A percentile compares a stretch with the other conserved stretches of the same genome.
Evolutionary conservation across 1,139 yeast genomes (phyloP).

Genomic region (Sugiyamaella paludigena): DNA sequence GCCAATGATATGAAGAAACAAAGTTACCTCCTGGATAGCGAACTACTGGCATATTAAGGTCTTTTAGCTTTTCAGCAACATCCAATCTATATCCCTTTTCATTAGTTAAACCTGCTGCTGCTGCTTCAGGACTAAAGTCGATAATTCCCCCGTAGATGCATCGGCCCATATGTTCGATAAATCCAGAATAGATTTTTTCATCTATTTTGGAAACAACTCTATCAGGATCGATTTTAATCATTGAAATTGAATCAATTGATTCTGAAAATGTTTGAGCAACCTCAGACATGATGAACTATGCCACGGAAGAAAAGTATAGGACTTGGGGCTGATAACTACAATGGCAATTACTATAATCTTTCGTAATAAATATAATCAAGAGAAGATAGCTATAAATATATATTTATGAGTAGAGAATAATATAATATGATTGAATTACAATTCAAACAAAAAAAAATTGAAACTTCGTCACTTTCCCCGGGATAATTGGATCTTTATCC

Average conservation of each 20-base stretch:
- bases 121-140: slow-evolving; percentile 31
- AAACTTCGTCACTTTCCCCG: too few species aligned
- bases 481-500: too few species aligned
- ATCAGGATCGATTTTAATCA: slow-evolving; percentile 27
- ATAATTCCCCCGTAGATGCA: slow-evolving; percentile 41
- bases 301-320: too few species aligned
- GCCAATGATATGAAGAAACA: slow-evolving; percentile 39
- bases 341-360: too few species aligned
- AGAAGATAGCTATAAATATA: too few species aligned
- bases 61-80: slow-evolving; percentile 36
- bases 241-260: not conserved
- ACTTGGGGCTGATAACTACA: too few species aligned
- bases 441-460: too few species aligned
- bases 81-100: slow-evolving; percentile 36
- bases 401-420: too few species aligned
- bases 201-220: slow-evolving; percentile 31
- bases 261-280: too few species aligned
- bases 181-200: slow-evolving; percentile 37
- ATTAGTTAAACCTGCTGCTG: slow-evolving; percentile 25
- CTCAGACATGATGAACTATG: too few species aligned
- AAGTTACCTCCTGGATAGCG: slow-evolving; percentile 43
- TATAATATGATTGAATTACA: too few species aligned
- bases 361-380: too few species aligned
- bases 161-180: slow-evolving; percentile 40
- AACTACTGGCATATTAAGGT: slow-evolving; percentile 37